phyloP scores from a whole-genome alignment of 257 asterid genomes.

The Solanum virginianum region DNA sequence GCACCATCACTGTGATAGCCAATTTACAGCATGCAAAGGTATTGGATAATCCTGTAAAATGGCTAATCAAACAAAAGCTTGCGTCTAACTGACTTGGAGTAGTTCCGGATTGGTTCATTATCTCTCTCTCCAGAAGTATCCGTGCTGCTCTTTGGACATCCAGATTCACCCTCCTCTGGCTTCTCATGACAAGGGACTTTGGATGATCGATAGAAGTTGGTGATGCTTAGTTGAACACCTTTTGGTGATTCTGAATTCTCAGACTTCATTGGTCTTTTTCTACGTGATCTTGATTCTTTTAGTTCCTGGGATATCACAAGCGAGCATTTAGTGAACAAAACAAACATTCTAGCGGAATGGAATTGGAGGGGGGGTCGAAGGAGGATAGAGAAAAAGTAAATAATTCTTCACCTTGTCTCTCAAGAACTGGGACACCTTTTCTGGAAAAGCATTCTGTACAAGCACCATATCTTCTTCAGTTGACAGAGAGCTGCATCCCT shows the following conservation, averaged over 20 bases:
- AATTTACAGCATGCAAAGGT: not conserved
- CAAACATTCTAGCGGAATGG: not conserved
- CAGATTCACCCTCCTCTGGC: conserved; percentile 20
- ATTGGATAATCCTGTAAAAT: not conserved
- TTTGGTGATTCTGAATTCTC: conserved; percentile 30
- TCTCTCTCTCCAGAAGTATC: conserved; percentile 40
- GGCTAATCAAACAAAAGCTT: conserved; percentile 48
- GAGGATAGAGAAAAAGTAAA: not conserved
- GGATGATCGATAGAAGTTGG: conserved; percentile 64
- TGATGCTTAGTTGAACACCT: conserved; percentile 58
- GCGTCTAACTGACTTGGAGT: conserved; percentile 76
- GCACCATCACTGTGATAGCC: not conserved
- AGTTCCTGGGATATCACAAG: conserved; percentile 38
- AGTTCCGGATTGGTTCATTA: conserved; percentile 19
- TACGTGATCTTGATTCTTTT: conserved; percentile 46
- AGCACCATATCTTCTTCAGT: conserved; percentile 87
- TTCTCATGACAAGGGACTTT: conserved; percentile 26
- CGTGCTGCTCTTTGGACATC: conserved; percentile 5
- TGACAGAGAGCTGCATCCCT: conserved; percentile 44
- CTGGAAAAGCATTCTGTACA: conserved; percentile 64
- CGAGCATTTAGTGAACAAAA: not conserved
- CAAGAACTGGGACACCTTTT: conserved; percentile 36
- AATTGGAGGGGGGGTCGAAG: not conserved
- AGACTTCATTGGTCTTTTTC: conserved; percentile 21
- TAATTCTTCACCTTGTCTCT: conserved; percentile 49